Conservation (phyloP, 176 grass and related monocot species). For the Calamus simplicifolius region DNA sequence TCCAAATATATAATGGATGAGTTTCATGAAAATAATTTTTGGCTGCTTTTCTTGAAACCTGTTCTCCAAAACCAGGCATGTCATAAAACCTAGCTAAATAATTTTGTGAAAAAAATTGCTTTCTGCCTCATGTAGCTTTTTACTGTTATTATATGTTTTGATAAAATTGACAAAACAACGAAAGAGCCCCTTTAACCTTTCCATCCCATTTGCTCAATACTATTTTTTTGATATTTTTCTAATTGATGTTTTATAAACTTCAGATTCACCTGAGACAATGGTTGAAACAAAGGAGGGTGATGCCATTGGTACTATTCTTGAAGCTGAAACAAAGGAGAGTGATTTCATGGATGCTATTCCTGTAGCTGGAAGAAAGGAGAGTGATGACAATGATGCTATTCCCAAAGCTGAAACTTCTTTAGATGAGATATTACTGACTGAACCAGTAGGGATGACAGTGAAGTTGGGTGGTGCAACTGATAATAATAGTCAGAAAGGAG, state of each 20-base stretch:
- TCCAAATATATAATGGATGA: too few relatives aligned
- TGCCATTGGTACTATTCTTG: conserved; percentile 22
- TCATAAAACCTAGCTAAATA: too few relatives aligned
- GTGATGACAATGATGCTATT: conserved; percentile 20
- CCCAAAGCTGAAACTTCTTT: conserved; percentile 43
- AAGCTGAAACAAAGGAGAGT: conserved; percentile 24
- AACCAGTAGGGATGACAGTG: conserved; percentile 21
- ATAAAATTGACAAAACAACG: too few relatives aligned
- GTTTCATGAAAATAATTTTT: too few relatives aligned
- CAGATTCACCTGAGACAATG: conserved; percentile 13
- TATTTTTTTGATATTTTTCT: not conserved
- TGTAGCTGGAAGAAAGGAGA: conserved; percentile 25
- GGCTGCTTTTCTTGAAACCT: too few relatives aligned
- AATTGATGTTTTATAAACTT: not conserved
- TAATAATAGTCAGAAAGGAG: conserved; percentile 27
- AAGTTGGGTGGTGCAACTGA: conserved; percentile 30
- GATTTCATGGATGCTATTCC: conserved; percentile 23
- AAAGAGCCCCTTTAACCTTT: too few relatives aligned
- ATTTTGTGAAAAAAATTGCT: too few relatives aligned
- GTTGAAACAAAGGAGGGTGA: conserved; percentile 27
- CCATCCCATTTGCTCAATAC: too few relatives aligned
- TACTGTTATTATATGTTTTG: too few relatives aligned
- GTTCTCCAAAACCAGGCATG: too few relatives aligned
- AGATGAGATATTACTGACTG: conserved; percentile 42
- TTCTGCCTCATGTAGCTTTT: conserved; percentile 8